These are phyloP conservation scores for Boletus rubroflammeus DNA, from an alignment of 768 basidiomycete species.

Conservation along the genomic window DNA sequence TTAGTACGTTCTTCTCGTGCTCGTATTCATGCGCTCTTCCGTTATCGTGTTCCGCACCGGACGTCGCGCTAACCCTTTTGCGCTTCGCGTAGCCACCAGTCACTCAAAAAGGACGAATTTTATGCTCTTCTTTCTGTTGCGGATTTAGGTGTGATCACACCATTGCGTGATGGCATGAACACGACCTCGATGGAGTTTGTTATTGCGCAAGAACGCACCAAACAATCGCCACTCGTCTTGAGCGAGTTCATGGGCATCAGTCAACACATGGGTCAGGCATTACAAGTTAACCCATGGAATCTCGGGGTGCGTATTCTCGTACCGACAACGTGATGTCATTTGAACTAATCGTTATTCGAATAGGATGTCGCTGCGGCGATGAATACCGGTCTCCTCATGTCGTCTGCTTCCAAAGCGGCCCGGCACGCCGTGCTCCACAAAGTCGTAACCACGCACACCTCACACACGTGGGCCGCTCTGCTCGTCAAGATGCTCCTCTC, in stretches of 20 bases:
- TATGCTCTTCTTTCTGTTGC: constrained; percentile 92
- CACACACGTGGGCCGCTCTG: constrained; percentile 91
- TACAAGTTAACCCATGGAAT: constrained; percentile 96
- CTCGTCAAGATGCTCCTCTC: constrained; percentile 85
- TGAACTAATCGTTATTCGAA: not conserved
- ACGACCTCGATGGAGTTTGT: constrained; percentile 98
- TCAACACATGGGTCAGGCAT: constrained; percentile 82
- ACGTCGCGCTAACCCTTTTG: not conserved
- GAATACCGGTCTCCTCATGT: constrained; percentile 83
- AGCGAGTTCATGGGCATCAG: constrained; percentile 99
- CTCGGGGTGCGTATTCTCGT: constrained; percentile 57
- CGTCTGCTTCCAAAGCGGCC: constrained; percentile 62
- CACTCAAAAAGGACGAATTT: constrained; percentile 96
- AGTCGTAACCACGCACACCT: constrained; percentile 88
- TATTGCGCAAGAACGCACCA: constrained; percentile 84
- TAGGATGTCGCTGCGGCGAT: constrained; percentile 89
- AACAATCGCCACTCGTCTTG: constrained; percentile 81
- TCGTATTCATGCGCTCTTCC: not conserved
- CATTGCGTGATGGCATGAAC: constrained; percentile 98
- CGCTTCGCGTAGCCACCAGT: constrained; percentile 72
- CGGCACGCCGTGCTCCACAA: constrained; percentile 78
- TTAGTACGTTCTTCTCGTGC: constrained; percentile 61
- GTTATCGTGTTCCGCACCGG: not conserved
- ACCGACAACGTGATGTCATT: not conserved
- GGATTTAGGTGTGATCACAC: constrained; percentile 92